Evolutionary conservation across 2,329 filamentous ascomycete genomes (phyloP).

Genomic region (Myriosclerotinia duriaeana): DNA sequence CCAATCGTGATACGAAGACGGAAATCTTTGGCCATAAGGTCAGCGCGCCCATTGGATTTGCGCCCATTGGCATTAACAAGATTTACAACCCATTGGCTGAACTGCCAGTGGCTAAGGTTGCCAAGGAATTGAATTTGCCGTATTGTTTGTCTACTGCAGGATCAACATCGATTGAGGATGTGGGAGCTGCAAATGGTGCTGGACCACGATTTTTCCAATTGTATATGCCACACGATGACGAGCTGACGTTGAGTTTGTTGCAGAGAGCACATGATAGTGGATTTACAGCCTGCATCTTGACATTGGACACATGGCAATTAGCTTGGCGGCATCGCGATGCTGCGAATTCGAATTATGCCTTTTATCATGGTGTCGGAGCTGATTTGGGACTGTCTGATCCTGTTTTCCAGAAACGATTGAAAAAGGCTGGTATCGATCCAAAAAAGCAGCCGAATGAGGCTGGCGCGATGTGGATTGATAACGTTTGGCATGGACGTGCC

Average conservation of each 20-base stretch:
- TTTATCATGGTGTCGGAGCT: slow-evolving; percentile 59
- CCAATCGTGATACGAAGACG: slow-evolving; percentile 55
- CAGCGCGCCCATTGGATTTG: slow-evolving; percentile 61
- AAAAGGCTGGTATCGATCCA: slow-evolving; percentile 54
- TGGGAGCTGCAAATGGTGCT: slow-evolving; percentile 54
- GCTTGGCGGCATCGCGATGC: slow-evolving; percentile 61
- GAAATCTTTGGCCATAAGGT: slow-evolving; percentile 60
- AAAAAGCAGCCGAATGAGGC: slow-evolving; percentile 53
- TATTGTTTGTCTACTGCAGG: slow-evolving; percentile 61
- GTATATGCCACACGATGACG: slow-evolving; percentile 64
- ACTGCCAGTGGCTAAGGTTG: slow-evolving; percentile 56
- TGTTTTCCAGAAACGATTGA: slow-evolving; percentile 55
- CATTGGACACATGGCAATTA: slow-evolving; percentile 63
- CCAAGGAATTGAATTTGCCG: slow-evolving; percentile 57
- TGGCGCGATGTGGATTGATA: slow-evolving; percentile 61
- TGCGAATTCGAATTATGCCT: slow-evolving; percentile 58
- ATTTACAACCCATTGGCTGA: slow-evolving; percentile 62
- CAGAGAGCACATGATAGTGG: slow-evolving; percentile 54
- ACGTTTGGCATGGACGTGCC: slow-evolving; percentile 61
- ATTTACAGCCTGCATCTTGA: slow-evolving; percentile 59
- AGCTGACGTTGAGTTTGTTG: slow-evolving; percentile 56
- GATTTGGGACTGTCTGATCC: slow-evolving; percentile 60
- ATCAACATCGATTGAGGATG: slow-evolving; percentile 53
- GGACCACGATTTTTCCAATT: slow-evolving; percentile 60
- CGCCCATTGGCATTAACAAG: slow-evolving; percentile 64